Evolutionary conservation across 805 yeast species (phyloP).

Genomic region (Candida pini): DNA sequence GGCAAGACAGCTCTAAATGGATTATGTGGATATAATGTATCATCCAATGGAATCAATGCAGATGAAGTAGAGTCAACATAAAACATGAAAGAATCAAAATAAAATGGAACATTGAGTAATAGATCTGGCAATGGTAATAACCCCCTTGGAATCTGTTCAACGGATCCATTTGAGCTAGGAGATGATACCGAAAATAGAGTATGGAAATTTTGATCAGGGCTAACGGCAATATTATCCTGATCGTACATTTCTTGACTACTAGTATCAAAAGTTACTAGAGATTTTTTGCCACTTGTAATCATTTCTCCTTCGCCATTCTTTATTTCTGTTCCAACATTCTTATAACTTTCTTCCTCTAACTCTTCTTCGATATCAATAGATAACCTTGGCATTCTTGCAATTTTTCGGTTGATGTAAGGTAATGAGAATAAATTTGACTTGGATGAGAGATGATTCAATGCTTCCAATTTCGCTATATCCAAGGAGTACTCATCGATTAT

Average conservation of each 20-base stretch:
- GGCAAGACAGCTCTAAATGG: slow-evolving; percentile 67
- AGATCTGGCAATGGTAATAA: slow-evolving; percentile 55
- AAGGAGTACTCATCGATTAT: slow-evolving; percentile 30
- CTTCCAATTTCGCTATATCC: slow-evolving; percentile 32
- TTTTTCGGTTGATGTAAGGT: slow-evolving; percentile 11
- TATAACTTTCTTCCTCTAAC: slow-evolving; percentile 7
- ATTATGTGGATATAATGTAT: slow-evolving; percentile 52
- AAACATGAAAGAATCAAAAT: slow-evolving; percentile 56
- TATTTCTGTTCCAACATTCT: background rate
- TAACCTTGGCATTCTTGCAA: background rate
- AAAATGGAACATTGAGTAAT: slow-evolving; percentile 51
- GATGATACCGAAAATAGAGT: slow-evolving; percentile 9
- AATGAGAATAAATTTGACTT: slow-evolving; percentile 6
- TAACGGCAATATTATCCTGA: too few species aligned
- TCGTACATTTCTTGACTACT: background rate
- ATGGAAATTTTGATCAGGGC: background rate
- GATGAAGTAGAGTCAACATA: slow-evolving; percentile 57
- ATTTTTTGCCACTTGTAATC: background rate
- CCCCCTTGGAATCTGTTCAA: slow-evolving; percentile 28
- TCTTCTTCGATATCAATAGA: slow-evolving; percentile 4
- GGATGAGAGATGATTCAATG: slow-evolving; percentile 8
- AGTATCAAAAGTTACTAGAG: background rate
- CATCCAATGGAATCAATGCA: slow-evolving; percentile 62
- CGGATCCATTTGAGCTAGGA: slow-evolving; percentile 10
- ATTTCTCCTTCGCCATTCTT: background rate